Conservation (phyloP, 2,329 filamentous ascomycete species). For the Immersiporthe knoxdaviesiana region DNA sequence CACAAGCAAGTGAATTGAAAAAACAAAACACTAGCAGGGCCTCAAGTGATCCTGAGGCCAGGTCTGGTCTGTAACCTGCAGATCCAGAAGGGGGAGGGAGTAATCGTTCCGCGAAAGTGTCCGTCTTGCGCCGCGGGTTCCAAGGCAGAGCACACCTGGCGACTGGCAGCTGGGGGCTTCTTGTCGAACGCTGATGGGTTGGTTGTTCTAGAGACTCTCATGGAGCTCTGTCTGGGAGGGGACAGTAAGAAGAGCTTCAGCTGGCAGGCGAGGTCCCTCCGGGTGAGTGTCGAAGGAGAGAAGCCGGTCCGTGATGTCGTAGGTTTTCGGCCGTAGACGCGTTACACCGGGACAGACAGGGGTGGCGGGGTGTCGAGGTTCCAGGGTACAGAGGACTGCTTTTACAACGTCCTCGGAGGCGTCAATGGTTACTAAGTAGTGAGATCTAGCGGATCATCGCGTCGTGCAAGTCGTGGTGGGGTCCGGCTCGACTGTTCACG, state of each 20-base stretch:
- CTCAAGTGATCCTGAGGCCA: background rate
- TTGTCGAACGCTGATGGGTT: background rate
- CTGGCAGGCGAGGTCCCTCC: background rate
- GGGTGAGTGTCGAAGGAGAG: background rate
- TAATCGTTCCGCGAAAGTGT: background rate
- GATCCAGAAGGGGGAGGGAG: background rate
- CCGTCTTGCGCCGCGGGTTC: background rate
- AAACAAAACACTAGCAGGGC: background rate
- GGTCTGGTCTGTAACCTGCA: background rate
- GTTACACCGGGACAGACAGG: conserved; percentile 22
- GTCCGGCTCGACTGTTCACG: background rate
- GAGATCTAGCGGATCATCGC: background rate
- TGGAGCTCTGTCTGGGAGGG: background rate
- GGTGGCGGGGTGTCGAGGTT: background rate
- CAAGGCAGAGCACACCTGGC: background rate
- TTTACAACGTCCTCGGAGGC: background rate
- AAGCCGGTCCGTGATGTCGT: background rate
- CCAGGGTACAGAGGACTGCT: conserved; percentile 17
- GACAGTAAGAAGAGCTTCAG: background rate
- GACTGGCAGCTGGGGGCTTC: background rate
- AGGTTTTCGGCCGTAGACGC: conserved; percentile 23
- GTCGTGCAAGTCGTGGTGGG: background rate
- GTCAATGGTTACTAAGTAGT: conserved; percentile 5
- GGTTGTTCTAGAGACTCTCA: background rate
- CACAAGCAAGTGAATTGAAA: background rate